A percentile compares a stretch with the other conserved stretches of the same genome.
These are phyloP conservation scores for Grigorovia humatica DNA, from an alignment of 805 yeast species.

Conservation along the genomic window DNA sequence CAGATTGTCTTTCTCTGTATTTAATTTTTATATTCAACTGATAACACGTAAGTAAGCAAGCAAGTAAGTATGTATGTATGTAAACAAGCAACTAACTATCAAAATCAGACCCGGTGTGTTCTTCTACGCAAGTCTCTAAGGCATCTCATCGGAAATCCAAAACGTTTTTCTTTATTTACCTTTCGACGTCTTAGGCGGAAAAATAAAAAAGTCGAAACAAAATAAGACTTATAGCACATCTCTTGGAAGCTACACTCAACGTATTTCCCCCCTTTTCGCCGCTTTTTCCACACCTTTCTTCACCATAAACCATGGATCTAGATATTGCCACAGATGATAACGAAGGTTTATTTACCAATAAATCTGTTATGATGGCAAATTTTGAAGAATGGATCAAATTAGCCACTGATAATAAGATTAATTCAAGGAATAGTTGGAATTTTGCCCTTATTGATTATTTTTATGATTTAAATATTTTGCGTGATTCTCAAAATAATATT, in stretches of 20 bases:
- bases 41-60: neutral
- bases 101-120: neutral
- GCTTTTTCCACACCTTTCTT: no score
- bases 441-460: conserved; percentile 87
- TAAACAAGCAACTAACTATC: neutral
- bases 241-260: no score
- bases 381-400: conserved; percentile 76
- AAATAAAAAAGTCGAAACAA: no score
- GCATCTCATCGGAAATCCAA: no score
- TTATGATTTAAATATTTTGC: conserved; percentile 65
- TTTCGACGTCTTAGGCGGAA: no score
- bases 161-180: no score
- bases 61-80: neutral
- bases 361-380: conserved; percentile 38
- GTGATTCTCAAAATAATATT: conserved; percentile 64
- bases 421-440: conserved; percentile 79
- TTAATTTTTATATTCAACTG: neutral
- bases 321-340: conserved; percentile 9
- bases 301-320: neutral
- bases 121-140: no score
- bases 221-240: no score
- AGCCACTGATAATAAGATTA: conserved; percentile 78
- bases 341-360: conserved; percentile 24
- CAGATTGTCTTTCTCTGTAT: neutral
- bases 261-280: no score